phyloP scores from a whole-genome alignment of 1,284 basidiomycete species.

The Apiotrichum gamsii region DNA sequence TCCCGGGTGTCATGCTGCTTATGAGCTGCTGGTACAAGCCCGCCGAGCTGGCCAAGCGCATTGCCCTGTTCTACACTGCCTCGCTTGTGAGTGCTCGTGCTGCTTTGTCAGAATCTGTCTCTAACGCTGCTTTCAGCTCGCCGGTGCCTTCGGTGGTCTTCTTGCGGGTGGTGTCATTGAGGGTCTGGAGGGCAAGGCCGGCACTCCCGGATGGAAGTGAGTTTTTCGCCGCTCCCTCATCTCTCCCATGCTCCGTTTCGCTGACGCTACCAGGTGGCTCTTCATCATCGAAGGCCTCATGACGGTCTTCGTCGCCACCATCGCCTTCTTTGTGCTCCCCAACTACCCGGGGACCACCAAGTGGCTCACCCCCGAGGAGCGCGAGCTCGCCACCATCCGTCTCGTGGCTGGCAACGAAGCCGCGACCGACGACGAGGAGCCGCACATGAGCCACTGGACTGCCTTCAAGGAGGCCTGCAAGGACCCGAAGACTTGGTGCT shows the following conservation, averaged over 20 bases:
- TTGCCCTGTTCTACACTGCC: constrained; percentile 36
- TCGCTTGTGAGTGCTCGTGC: no score
- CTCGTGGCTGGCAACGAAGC: constrained; percentile 21
- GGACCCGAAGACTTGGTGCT: constrained; percentile 38
- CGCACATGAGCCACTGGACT: constrained; percentile 21
- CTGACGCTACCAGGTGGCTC: constrained; percentile 27
- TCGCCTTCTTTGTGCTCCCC: constrained; percentile 44
- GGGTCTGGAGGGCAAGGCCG: constrained; percentile 27
- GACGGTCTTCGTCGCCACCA: constrained; percentile 32
- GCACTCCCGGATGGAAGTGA: constrained; percentile 22
- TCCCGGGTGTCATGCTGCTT: constrained; percentile 40
- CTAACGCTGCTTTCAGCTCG: no score
- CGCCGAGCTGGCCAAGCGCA: constrained; percentile 38
- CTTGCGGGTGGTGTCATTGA: constrained; percentile 39
- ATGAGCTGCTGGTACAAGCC: constrained; percentile 44
- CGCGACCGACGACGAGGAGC: constrained; percentile 22
- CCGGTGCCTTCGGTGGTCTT: constrained; percentile 43
- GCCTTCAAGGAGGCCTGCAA: constrained; percentile 24
- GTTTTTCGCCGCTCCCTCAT: no score
- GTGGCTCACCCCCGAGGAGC: constrained; percentile 38
- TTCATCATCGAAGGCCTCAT: constrained; percentile 44
- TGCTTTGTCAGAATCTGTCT: no score
- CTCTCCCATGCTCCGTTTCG: constrained; percentile 2
- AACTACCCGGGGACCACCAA: constrained; percentile 41
- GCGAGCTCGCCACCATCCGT: constrained; percentile 16